Conservation (phyloP, 2,329 filamentous ascomycete genomes). For the Venturiaceae sp. region DNA sequence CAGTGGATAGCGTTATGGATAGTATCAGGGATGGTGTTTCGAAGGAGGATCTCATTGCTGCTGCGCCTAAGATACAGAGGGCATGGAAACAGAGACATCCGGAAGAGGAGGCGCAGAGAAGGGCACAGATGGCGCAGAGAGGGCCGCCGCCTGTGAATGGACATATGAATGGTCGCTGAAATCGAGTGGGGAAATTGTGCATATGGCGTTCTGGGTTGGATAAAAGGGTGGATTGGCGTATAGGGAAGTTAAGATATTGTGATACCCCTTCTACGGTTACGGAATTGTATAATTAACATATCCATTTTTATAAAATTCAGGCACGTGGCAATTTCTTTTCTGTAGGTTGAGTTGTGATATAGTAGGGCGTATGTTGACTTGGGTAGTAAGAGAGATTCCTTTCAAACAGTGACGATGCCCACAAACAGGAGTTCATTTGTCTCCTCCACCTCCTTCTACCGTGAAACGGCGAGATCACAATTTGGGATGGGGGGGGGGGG, state of each 20-base stretch:
- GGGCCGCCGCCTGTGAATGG: background rate
- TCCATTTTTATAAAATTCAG: too few species aligned
- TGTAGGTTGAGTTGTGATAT: too few species aligned
- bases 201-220: background rate
- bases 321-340: too few species aligned
- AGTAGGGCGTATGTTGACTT: too few species aligned
- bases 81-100: conserved; percentile 11
- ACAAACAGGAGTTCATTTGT: too few species aligned
- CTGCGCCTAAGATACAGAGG: background rate
- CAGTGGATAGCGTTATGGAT: conserved; percentile 76
- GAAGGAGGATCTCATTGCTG: conserved; percentile 64
- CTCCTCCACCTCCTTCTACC: too few species aligned
- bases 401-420: too few species aligned
- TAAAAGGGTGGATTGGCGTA: background rate
- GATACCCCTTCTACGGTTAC: background rate
- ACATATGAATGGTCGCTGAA: background rate
- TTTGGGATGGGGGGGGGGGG: too few species aligned
- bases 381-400: too few species aligned
- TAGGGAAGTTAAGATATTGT: background rate
- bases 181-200: background rate
- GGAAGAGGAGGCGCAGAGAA: conserved; percentile 7
- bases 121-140: background rate
- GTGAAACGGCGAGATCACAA: too few species aligned
- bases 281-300: too few species aligned
- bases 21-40: conserved; percentile 82